phyloP scores from a whole-genome alignment of 257 asterid genomes.

The Ehretia macrophylla region DNA sequence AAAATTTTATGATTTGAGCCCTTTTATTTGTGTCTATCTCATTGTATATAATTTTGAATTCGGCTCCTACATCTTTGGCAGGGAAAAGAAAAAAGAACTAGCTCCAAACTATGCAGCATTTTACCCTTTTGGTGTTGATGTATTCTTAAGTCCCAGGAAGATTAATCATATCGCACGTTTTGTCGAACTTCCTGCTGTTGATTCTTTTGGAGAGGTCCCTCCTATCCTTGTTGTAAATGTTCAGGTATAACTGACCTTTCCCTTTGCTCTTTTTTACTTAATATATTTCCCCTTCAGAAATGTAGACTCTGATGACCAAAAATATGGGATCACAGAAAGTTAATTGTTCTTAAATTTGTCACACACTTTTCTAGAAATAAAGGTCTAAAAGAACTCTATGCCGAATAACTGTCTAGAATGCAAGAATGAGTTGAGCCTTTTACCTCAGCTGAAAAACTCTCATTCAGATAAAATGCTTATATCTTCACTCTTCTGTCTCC shows the following conservation, averaged over 20 bases:
- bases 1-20: background rate
- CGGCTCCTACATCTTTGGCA: slow-evolving; percentile 26
- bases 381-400: too few species aligned
- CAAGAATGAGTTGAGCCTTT: too few species aligned
- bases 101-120: slow-evolving; percentile 67
- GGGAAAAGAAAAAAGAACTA: slow-evolving; percentile 87
- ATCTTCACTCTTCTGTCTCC: background rate
- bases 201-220: slow-evolving; percentile 60
- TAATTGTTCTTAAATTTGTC: too few species aligned
- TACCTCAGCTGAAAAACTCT: background rate
- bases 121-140: slow-evolving; percentile 85
- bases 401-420: too few species aligned
- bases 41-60: background rate
- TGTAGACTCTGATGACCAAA: background rate
- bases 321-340: background rate
- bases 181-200: slow-evolving; percentile 78
- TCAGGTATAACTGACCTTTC: slow-evolving; percentile 48
- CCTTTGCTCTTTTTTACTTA: slow-evolving; percentile 1
- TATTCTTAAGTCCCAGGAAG: slow-evolving; percentile 73
- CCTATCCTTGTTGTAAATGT: slow-evolving; percentile 83
- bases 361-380: too few species aligned
- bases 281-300: background rate
- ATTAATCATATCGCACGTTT: slow-evolving; percentile 78
- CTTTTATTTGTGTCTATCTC: background rate
- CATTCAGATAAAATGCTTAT: background rate